Conservation (phyloP, 805 yeast species). For the Pichia manshurica region DNA sequence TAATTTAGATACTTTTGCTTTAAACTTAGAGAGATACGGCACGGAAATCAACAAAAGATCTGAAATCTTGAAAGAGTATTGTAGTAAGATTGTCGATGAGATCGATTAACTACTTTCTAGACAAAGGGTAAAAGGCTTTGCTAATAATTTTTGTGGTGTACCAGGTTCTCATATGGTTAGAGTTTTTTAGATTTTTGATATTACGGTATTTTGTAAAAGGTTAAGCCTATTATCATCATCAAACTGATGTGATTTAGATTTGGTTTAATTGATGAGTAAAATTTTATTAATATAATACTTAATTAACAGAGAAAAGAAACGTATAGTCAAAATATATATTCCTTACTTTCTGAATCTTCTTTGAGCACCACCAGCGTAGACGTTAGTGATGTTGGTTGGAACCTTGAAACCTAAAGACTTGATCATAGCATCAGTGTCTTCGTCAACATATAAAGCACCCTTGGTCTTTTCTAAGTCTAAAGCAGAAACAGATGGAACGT, state of each 20-base stretch:
- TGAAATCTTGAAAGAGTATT: slow-evolving; percentile 38
- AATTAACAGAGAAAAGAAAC: slow-evolving; percentile 5
- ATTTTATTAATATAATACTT: background rate
- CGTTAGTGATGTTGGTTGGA: slow-evolving; percentile 79
- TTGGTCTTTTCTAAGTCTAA: slow-evolving; percentile 95
- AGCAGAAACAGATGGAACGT: slow-evolving; percentile 99
- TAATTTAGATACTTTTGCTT: slow-evolving; percentile 19
- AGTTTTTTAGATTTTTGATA: background rate
- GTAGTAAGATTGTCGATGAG: slow-evolving; percentile 34
- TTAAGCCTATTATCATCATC: no score
- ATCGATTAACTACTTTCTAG: slow-evolving; percentile 15
- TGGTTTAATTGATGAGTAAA: slow-evolving; percentile 1
- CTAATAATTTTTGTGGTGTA: no score
- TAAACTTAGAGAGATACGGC: slow-evolving; percentile 19
- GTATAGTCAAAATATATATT: slow-evolving; percentile 2
- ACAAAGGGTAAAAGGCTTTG: no score
- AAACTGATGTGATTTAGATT: no score
- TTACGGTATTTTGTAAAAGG: background rate
- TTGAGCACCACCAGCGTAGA: slow-evolving; percentile 86
- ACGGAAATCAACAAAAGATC: slow-evolving; percentile 34
- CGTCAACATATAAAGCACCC: slow-evolving; percentile 94
- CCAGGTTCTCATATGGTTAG: background rate
- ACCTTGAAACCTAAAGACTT: slow-evolving; percentile 88
- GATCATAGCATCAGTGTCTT: slow-evolving; percentile 93
- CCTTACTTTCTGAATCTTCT: slow-evolving; percentile 81